Evolutionary conservation across 163 green algal genomes (phyloP), one percentile per base, ranked within the genome.

Genomic region (Chlamydomonas reinhardtii): DNA sequence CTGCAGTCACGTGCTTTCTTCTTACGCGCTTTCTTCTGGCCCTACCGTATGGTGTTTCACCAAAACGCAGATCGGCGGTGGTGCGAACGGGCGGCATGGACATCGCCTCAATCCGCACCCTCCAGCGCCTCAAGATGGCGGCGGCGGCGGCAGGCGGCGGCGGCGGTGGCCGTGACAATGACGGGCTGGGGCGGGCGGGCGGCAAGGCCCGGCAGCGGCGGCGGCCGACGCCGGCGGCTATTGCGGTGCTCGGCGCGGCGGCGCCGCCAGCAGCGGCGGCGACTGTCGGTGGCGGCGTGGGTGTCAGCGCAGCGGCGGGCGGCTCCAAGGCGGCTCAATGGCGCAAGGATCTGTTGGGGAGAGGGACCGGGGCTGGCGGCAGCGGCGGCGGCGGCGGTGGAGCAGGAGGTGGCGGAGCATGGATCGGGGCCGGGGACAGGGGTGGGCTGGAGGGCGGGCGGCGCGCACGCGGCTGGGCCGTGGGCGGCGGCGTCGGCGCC

Each of bases 291-390:
- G 48, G 48, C 48, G 48, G 48, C 48, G 39, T 48, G 5, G 39
- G 39, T 48, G 48, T 14, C n/a, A n/a, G n/a, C 12, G 48, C 48
- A 14, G 48, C 48, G 14, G 48, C 12, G 48, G n/a, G 15, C n/a
- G n/a, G 65, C 19, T 31, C 19, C 34, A 85, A 85, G 79, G 79
- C 79, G 11, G 79, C 80, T 4, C 74, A 74, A 71, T 79, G 70
- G 71, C 59, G 81, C 29, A 39, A 66, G 56, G 71, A 87, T 59
- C 71, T 87, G 34, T 32, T 87, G 22, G 81, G 81, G 2, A 37
- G 69, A 9, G 9, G 4, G 1, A 61, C 16, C 35, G 70, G 35
- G 16, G 35, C 1, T 17, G 70, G 15, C 24, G 54, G 56, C 24
- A 32, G 59, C 37, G 71, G 37, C 59, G 35, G 71, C 29, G 71